Base-by-base conservation (phyloP, 2,329 filamentous ascomycete species). In the Biscogniauxia marginata region DNA sequence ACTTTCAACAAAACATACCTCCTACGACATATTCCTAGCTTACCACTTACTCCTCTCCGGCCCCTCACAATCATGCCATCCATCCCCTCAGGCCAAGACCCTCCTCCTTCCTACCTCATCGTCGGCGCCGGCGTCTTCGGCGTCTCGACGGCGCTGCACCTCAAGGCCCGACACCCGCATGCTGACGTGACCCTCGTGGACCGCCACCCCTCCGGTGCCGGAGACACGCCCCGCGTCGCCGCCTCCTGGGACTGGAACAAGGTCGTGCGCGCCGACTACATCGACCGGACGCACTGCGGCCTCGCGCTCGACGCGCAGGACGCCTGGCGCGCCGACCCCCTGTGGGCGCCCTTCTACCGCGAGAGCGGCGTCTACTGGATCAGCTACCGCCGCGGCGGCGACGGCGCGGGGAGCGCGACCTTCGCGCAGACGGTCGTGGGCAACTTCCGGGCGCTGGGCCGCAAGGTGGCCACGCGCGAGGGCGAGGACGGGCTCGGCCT, bases 241-340 rank as follows among this genome's bases (percentile, higher is more conserved):
- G 87, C 87, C 0, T 89, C 87, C 0, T 87, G 84, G 76, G 87
- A 91, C 73, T 85, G 86, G 80, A 90, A 88, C 75, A 90, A 89
- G 71, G 85, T 88, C 23, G 79, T 90, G 16, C 84, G 87, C 55
- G 84, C 86, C 49, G 87, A 90, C 70, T 90, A 90, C 72, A 77
- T 82, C 54, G 84, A 87, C 63, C 73, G 82, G 1, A 70, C 84
- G 16, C 90, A 90, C 74, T 85, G 82, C 70, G 71, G 79, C 50
- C 77, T 90, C 19, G 87, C 82, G 0, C 77, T 89, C 23, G 85
- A 90, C 71, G 84, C 87, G 0, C 84, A 87, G 64, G 80, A 85
- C 51, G 71, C 83, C 0, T 90, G 66, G 65, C 63, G 64, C 34
- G 45, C 50, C 11, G 76, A 79, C 53, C 76, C 79, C 3, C 71